Percentiles rank a stretch among this genome's conserved stretches.
These are phyloP conservation scores for Vigna unguiculata DNA, from an alignment of 306 rosid genomes.

Conservation along the genomic window DNA sequence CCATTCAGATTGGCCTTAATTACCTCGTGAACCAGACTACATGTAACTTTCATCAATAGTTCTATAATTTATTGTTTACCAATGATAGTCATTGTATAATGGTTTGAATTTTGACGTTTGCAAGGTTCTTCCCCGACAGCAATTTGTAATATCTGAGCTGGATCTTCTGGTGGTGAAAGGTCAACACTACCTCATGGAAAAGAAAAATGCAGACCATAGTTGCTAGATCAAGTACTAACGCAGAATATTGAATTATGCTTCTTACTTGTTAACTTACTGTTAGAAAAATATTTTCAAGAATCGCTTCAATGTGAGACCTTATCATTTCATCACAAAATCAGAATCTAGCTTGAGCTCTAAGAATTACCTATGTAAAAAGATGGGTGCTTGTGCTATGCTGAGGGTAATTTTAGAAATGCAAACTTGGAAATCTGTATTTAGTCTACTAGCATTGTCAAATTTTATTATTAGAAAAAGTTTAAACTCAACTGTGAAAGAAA, in stretches of 20 bases:
- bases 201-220: too few species aligned
- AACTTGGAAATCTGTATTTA: background rate
- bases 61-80: too few species aligned
- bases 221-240: background rate
- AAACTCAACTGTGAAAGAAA: slow-evolving; percentile 26
- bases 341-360: background rate
- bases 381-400: background rate
- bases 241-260: background rate
- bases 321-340: background rate
- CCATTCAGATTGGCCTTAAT: too few species aligned
- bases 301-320: background rate
- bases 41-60: too few species aligned
- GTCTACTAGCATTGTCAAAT: background rate
- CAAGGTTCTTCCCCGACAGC: too few species aligned
- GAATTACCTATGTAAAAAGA: background rate
- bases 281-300: background rate
- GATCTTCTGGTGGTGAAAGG: too few species aligned
- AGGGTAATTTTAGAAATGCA: background rate
- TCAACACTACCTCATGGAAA: too few species aligned
- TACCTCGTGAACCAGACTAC: too few species aligned
- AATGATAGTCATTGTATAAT: too few species aligned
- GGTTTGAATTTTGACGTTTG: too few species aligned
- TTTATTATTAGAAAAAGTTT: slow-evolving; percentile 15
- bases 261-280: background rate
- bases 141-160: too few species aligned